Percentiles rank a stretch among this genome's conserved stretches.
Evolutionary conservation across 1,139 yeast genomes (phyloP).

Genomic region (Scheffersomyces lignicola): DNA sequence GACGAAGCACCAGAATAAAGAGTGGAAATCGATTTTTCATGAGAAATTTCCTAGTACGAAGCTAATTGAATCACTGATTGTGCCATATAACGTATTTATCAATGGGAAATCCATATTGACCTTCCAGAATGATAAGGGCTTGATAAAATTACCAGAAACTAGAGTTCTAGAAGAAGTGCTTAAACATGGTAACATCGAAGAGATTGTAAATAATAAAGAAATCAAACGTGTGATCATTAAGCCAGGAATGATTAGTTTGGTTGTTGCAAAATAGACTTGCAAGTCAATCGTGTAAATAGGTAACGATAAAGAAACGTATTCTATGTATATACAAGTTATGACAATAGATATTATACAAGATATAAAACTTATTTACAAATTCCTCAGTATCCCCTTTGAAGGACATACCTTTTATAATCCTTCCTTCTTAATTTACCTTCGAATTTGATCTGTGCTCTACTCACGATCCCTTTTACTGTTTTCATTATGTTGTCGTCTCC

Average conservation of each 20-base stretch:
- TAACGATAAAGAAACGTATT: constrained; percentile 2
- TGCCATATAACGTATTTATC: constrained; percentile 55
- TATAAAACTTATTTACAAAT: constrained; percentile 7
- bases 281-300: constrained; percentile 1
- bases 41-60: constrained; percentile 53
- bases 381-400: constrained; percentile 32
- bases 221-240: constrained; percentile 20
- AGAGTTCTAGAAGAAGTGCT: constrained; percentile 9
- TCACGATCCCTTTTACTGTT: constrained; percentile 37
- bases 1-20: constrained; percentile 21
- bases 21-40: constrained; percentile 53
- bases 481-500: constrained; percentile 47
- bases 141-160: constrained; percentile 10
- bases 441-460: constrained; percentile 32
- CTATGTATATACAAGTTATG: constrained; percentile 9
- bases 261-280: constrained; percentile 12
- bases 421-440: constrained; percentile 41
- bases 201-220: constrained; percentile 9
- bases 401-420: constrained; percentile 31
- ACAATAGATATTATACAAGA: not conserved
- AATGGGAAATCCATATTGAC: constrained; percentile 68
- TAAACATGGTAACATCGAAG: constrained; percentile 7
- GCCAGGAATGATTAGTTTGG: constrained; percentile 23
- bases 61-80: constrained; percentile 32
- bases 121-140: constrained; percentile 19